Percentiles rank a stretch among this genome's conserved stretches.
Evolutionary conservation across 2,329 filamentous ascomycete genomes (phyloP).

Genomic region (Parascedosporium putredinis): DNA sequence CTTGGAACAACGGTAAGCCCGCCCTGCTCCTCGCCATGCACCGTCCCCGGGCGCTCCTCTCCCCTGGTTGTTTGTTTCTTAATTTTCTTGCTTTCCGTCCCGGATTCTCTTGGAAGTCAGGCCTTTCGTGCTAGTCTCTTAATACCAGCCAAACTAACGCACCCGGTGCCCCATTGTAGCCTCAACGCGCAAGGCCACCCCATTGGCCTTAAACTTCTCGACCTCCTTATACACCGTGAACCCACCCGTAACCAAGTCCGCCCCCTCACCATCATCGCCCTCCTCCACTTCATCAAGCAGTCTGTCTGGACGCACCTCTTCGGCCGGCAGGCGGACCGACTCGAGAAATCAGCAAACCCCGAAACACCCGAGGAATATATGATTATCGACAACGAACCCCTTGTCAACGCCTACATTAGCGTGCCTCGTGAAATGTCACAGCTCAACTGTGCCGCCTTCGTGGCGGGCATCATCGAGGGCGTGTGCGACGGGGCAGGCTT

Average conservation of each 20-base stretch:
- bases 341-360: conserved; percentile 77
- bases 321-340: conserved; percentile 76
- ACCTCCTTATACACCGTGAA: conserved; percentile 83
- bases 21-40: too few species aligned
- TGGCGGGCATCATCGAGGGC: conserved; percentile 90
- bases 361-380: conserved; percentile 92
- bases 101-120: not conserved
- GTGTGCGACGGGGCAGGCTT: conserved; percentile 91
- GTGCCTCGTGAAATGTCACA: conserved; percentile 93
- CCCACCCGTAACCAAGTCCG: conserved; percentile 60
- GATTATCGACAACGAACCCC: conserved; percentile 95
- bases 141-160: not conserved
- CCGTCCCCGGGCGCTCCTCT: too few species aligned
- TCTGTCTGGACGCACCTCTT: conserved; percentile 90
- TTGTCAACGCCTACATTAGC: conserved; percentile 89
- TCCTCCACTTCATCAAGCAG: conserved; percentile 92
- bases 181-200: conserved; percentile 88
- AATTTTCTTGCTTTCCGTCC: conserved; percentile 1
- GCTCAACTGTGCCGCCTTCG: conserved; percentile 91
- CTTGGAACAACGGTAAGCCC: conserved; percentile 77
- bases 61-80: conserved; percentile 2
- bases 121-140: not conserved
- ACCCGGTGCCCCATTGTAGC: conserved; percentile 36
- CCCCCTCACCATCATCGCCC: conserved; percentile 77
- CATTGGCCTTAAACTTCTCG: conserved; percentile 86